These are phyloP conservation scores for Aureobasidium sp. DNA, from an alignment of 2,329 filamentous ascomycete species.

Conservation along the genomic window DNA sequence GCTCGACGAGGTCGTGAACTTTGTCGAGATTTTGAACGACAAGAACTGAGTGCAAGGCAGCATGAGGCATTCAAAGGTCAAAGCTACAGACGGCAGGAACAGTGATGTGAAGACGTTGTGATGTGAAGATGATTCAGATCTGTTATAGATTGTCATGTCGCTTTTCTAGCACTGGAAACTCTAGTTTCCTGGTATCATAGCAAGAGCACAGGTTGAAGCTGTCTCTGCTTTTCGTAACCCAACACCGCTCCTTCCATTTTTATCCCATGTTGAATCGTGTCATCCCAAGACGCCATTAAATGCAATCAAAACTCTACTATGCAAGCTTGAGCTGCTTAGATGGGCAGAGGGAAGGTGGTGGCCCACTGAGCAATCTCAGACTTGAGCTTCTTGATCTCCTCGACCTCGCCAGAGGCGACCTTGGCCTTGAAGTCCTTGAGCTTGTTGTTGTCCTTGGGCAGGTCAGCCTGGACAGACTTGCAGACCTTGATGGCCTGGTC, in stretches of 20 bases:
- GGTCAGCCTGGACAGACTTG: slow-evolving; percentile 72
- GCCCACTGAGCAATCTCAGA: slow-evolving; percentile 88
- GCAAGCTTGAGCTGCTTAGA: slow-evolving; percentile 35
- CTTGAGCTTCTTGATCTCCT: slow-evolving; percentile 75
- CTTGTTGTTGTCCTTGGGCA: slow-evolving; percentile 98
- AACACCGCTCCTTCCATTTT: slow-evolving; percentile 6
- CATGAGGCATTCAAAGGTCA: not conserved
- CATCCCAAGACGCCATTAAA: slow-evolving; percentile 14
- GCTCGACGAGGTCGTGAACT: not conserved
- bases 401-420: slow-evolving; percentile 68
- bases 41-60: not conserved
- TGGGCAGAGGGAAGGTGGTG: slow-evolving; percentile 82
- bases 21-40: not conserved
- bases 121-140: slow-evolving; percentile 1
- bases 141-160: slow-evolving; percentile 7
- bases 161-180: slow-evolving; percentile 3
- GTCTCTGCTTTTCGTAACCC: slow-evolving; percentile 11
- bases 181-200: slow-evolving; percentile 11
- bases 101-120: not conserved
- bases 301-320: slow-evolving; percentile 3
- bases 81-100: no score
- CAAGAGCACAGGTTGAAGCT: slow-evolving; percentile 15
- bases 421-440: slow-evolving; percentile 99
- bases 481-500: slow-evolving; percentile 81
- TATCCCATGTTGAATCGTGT: slow-evolving; percentile 14